Evolutionary conservation across 129 eudicot genomes (phyloP).

Genomic region (Oenanthe sinensis): DNA sequence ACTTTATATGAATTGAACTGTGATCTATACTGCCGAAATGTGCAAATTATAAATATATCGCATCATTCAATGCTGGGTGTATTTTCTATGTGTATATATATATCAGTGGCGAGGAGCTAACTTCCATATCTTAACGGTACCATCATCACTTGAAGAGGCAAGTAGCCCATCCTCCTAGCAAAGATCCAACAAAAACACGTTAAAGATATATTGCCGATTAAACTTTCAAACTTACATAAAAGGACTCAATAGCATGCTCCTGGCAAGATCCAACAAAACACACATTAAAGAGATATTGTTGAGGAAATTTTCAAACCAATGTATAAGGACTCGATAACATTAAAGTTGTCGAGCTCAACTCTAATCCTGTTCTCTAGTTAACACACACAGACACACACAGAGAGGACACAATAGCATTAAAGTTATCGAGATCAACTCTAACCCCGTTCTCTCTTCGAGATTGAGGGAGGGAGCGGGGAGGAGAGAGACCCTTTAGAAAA

Average conservation of each 20-base stretch:
- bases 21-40: not conserved
- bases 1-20: not conserved
- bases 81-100: not conserved
- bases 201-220: not conserved
- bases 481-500: too few species aligned
- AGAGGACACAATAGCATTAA: not conserved
- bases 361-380: not conserved
- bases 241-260: not conserved
- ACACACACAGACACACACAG: not conserved
- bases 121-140: slow-evolving; percentile 83
- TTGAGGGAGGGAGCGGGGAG: too few species aligned
- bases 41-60: not conserved
- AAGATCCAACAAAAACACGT: not conserved
- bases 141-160: slow-evolving; percentile 96
- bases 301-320: too few species aligned
- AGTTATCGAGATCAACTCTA: not conserved
- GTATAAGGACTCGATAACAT: not conserved
- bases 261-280: too few species aligned
- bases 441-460: not conserved
- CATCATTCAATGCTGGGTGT: not conserved
- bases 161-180: slow-evolving; percentile 57
- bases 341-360: not conserved
- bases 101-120: slow-evolving; percentile 27
- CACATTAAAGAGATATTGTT: too few species aligned
- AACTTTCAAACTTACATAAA: not conserved